Evolutionary conservation across 495 filamentous ascomycete species (phyloP).

Genomic region (Jackrogersella multiformis): DNA sequence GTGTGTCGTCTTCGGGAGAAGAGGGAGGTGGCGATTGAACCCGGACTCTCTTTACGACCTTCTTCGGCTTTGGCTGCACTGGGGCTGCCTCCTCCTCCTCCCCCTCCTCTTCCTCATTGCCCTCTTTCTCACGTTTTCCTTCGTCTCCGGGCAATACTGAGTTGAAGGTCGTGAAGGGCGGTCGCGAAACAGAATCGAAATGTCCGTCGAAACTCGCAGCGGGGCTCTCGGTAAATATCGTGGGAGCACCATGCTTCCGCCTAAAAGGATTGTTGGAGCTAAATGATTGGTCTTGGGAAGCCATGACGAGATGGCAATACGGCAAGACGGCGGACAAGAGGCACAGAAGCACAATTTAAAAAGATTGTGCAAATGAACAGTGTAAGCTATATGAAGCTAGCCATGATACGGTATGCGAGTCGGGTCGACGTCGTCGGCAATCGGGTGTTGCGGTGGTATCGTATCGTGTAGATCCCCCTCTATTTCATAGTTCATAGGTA

Average conservation of each 20-base stretch:
- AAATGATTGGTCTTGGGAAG: slow-evolving; percentile 45
- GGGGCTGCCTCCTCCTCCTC: slow-evolving; percentile 23
- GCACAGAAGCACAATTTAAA: slow-evolving; percentile 14
- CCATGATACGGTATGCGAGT: slow-evolving; percentile 50
- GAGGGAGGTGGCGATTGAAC: slow-evolving; percentile 66
- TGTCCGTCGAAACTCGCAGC: slow-evolving; percentile 26
- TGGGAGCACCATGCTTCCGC: slow-evolving; percentile 44
- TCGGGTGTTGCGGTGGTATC: not conserved
- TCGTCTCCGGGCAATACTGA: slow-evolving; percentile 36
- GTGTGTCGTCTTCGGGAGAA: slow-evolving; percentile 53
- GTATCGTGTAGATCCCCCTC: slow-evolving; percentile 37
- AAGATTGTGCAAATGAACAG: slow-evolving; percentile 22
- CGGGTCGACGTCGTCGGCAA: slow-evolving; percentile 15
- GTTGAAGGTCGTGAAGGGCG: slow-evolving; percentile 44
- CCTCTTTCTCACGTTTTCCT: too few relatives aligned
- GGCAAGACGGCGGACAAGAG: not conserved
- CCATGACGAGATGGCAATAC: slow-evolving; percentile 26
- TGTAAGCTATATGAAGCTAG: slow-evolving; percentile 34
- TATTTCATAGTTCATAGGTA: not conserved
- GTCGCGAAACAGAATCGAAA: slow-evolving; percentile 29
- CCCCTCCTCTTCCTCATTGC: slow-evolving; percentile 15
- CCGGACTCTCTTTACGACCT: slow-evolving; percentile 63
- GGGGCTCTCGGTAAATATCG: slow-evolving; percentile 23
- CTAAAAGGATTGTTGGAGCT: slow-evolving; percentile 61
- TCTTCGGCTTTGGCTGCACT: slow-evolving; percentile 54